Base-by-base conservation (phyloP, 352 stramenopile genomes). In the Phytophthora syringae region DNA sequence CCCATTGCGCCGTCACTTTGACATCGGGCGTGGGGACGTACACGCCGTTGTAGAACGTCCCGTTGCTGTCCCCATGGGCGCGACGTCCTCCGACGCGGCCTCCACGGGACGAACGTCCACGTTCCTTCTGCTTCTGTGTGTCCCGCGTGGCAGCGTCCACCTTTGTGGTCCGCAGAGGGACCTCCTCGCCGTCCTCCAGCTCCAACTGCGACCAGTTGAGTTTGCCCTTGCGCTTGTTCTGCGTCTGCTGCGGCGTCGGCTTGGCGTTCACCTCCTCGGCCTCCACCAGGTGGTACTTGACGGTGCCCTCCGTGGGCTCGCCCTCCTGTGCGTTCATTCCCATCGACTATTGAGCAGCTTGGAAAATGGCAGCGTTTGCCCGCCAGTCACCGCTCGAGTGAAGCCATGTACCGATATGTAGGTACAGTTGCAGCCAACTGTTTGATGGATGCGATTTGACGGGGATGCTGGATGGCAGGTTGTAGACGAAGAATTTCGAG, bases 271-370 rank as follows among this genome's bases (percentile, higher is more conserved):
- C 86, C 57, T 95, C 86, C 49, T 95, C 86, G 9, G 86, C 86
- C 67, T 93, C 86, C 30, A 95, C 86, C 11, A 95, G 72, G 40
- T 73, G 84, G 73, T 93, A 95, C 77, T 95, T 95, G 74, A 93
- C 78, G 45, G 73, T 59, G 37, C 67, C 64, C 39, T 67, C 64
- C 9, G 55, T 36, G 27, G 54, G 44, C 39, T 66, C 64, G 18
- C 24, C 64, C 28, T 74, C 45, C 37, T 52, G 49, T n/a, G 64
- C 50, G 39, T 67, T 74, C 54, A 74, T 60, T 28, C 69, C 69
- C 69, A 77, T 77, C 15, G 57, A 60, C 30, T 49, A 22, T 7
- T 5, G n/a, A 18, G 25, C 20, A 30, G 4, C 12, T 22, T n/a
- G 39, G 20, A 45, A 45, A 45, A 45, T 45, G 39, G 39, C 12